Percentiles rank a stretch among this genome's conserved stretches.
phyloP scores from a whole-genome alignment of 73 alveolate genomes.

The Tetrahymena malaccensis region DNA sequence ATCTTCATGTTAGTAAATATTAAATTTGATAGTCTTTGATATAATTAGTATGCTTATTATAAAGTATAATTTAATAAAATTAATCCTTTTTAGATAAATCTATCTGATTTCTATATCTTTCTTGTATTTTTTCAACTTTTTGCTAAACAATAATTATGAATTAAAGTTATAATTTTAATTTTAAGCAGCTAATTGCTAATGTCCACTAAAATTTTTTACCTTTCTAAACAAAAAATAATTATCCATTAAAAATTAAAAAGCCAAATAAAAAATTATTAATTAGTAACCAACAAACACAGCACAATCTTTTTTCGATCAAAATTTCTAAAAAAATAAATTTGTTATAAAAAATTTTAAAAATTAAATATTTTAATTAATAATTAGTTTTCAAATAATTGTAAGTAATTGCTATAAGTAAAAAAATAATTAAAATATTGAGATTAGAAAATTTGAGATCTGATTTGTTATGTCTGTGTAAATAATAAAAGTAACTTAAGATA shows the following conservation, averaged over 20 bases:
- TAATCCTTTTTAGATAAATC: not conserved
- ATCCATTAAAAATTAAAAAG: not conserved
- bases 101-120: not conserved
- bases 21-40: too few relatives aligned
- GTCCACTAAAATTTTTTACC: not conserved
- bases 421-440: too few relatives aligned
- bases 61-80: too few relatives aligned
- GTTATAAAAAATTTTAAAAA: too few relatives aligned
- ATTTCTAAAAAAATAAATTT: too few relatives aligned
- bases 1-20: not conserved
- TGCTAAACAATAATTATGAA: not conserved
- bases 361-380: too few relatives aligned
- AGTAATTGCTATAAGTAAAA: not conserved
- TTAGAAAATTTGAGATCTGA: too few relatives aligned
- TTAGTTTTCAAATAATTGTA: not conserved
- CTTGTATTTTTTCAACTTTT: not conserved
- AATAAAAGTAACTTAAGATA: too few relatives aligned
- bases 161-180: not conserved
- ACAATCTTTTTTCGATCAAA: too few relatives aligned
- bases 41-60: not conserved
- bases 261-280: not conserved
- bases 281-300: too few relatives aligned
- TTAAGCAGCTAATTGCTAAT: not conserved
- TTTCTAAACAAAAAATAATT: not conserved
- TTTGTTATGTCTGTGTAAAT: too few relatives aligned